phyloP scores from a whole-genome alignment of 2,329 filamentous ascomycete genomes.

The Geosmithia flava region DNA sequence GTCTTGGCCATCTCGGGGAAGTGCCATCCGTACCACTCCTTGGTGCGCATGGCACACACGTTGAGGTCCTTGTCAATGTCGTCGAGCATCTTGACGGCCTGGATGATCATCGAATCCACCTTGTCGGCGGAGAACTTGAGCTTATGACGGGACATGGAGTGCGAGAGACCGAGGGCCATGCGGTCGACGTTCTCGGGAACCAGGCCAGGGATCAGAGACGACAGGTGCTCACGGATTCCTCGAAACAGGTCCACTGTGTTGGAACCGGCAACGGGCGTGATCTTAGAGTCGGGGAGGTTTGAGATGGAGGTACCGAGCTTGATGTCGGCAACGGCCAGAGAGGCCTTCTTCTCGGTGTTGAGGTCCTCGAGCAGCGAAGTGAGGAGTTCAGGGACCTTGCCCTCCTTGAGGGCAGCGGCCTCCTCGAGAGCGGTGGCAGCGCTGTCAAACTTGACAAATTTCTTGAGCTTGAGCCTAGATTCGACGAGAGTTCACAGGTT shows the following conservation, averaged over 20 bases:
- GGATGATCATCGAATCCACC: slow-evolving; percentile 98
- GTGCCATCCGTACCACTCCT: slow-evolving; percentile 99
- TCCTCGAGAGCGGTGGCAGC: slow-evolving; percentile 84
- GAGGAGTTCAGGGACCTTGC: slow-evolving; percentile 86
- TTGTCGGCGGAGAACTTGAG: slow-evolving; percentile 98
- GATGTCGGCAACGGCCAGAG: slow-evolving; percentile 83
- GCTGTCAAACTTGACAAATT: slow-evolving; percentile 95
- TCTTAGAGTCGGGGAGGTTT: slow-evolving; percentile 77
- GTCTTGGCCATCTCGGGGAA: slow-evolving; percentile 98
- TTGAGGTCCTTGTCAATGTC: slow-evolving; percentile 98
- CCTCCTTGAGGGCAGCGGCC: slow-evolving; percentile 76
- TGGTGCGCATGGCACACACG: slow-evolving; percentile 96
- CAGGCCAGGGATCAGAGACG: slow-evolving; percentile 82
- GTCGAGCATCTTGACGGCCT: slow-evolving; percentile 86
- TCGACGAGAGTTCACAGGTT: neutral
- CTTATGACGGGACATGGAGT: slow-evolving; percentile 94
- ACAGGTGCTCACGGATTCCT: slow-evolving; percentile 82
- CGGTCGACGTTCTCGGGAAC: slow-evolving; percentile 76
- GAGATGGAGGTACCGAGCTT: slow-evolving; percentile 88
- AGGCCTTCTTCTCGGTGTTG: slow-evolving; percentile 96
- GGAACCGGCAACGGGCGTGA: slow-evolving; percentile 61
- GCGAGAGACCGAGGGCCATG: slow-evolving; percentile 91
- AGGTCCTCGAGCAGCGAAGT: slow-evolving; percentile 72
- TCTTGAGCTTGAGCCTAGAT: slow-evolving; percentile 81
- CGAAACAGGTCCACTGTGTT: slow-evolving; percentile 72